A percentile compares a stretch with the other conserved stretches of the same genome.
phyloP scores from a whole-genome alignment of 768 basidiomycete genomes.

The Russula emetica region DNA sequence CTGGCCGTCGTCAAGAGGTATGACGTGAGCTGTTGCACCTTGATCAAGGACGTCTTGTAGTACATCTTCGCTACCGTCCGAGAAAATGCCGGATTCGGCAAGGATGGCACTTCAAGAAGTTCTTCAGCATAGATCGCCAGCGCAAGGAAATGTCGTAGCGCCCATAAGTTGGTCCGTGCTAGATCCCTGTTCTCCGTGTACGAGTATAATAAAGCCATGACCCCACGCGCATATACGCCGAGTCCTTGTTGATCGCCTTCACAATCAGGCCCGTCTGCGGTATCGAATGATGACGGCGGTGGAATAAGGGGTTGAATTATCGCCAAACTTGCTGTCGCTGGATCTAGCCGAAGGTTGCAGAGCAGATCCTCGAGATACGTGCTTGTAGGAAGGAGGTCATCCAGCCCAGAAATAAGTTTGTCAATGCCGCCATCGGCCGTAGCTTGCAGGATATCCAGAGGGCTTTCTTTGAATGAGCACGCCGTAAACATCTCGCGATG shows the following conservation, averaged over 20 bases:
- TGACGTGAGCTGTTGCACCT: conserved; percentile 50
- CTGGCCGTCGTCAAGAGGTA: conserved; percentile 54
- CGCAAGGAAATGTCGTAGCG: conserved; percentile 63
- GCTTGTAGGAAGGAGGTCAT: conserved; percentile 40
- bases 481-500: not conserved
- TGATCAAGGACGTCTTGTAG: conserved; percentile 43
- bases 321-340: conserved; percentile 52
- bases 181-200: conserved; percentile 57
- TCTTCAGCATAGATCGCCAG: conserved; percentile 63
- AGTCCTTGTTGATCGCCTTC: conserved; percentile 49
- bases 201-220: conserved; percentile 51
- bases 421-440: conserved; percentile 14
- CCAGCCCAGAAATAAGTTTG: conserved; percentile 40
- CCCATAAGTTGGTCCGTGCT: conserved; percentile 58
- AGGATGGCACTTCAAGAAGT: conserved; percentile 48
- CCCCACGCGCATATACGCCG: conserved; percentile 59
- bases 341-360: conserved; percentile 41
- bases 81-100: conserved; percentile 48
- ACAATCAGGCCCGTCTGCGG: conserved; percentile 12
- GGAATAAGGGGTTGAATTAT: conserved; percentile 58
- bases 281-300: conserved; percentile 35
- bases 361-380: conserved; percentile 20
- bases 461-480: conserved; percentile 26
- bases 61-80: conserved; percentile 34
- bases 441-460: conserved; percentile 30